Percentiles rank a stretch among this genome's conserved stretches.
phyloP scores from a whole-genome alignment of 164 flowering plant genomes.

The Houttuynia cordata region DNA sequence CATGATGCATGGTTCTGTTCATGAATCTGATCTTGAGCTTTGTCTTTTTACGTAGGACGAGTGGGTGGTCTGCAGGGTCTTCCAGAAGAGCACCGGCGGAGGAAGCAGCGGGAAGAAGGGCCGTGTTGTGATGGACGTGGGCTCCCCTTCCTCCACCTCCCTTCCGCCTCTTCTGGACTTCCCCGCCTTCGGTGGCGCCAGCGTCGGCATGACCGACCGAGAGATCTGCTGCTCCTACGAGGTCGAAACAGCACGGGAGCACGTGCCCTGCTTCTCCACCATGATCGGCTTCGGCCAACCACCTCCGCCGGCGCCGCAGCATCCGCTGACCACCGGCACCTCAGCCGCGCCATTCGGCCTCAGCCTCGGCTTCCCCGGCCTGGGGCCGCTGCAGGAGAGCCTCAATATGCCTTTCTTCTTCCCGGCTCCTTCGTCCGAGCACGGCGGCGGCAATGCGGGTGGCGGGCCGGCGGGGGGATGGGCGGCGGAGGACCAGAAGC shows the following conservation, averaged over 20 bases:
- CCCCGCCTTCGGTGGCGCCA: slow-evolving; percentile 5
- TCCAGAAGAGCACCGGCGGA: slow-evolving; percentile 6
- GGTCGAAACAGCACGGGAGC: slow-evolving; percentile 32
- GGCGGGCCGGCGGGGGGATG: slow-evolving; percentile 12
- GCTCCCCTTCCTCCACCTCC: slow-evolving; percentile 19
- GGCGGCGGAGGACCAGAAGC: slow-evolving; percentile 22
- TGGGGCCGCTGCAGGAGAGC: slow-evolving; percentile 69
- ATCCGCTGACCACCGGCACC: slow-evolving; percentile 2
- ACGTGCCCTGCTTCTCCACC: slow-evolving; percentile 99
- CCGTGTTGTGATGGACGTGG: slow-evolving; percentile 5
- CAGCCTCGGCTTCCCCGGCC: slow-evolving; percentile 39
- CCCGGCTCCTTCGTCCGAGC: slow-evolving; percentile 15
- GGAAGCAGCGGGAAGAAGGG: slow-evolving; percentile 12
- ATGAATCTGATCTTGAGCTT: background rate
- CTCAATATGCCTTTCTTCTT: slow-evolving; percentile 52
- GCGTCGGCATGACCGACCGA: slow-evolving; percentile 1
- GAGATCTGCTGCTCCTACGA: slow-evolving; percentile 42
- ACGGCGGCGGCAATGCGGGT: no score
- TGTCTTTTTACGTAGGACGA: slow-evolving; percentile 8
- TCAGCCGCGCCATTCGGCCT: slow-evolving; percentile 6
- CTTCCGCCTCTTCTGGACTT: slow-evolving; percentile 23
- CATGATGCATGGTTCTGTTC: no score
- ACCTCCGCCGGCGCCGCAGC: background rate
- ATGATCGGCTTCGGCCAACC: slow-evolving; percentile 12
- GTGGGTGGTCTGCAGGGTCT: slow-evolving; percentile 11